A percentile compares a stretch with the other conserved stretches of the same genome.
phyloP scores from a whole-genome alignment of 345 rosid species.

The Eucalyptus pauciflora region DNA sequence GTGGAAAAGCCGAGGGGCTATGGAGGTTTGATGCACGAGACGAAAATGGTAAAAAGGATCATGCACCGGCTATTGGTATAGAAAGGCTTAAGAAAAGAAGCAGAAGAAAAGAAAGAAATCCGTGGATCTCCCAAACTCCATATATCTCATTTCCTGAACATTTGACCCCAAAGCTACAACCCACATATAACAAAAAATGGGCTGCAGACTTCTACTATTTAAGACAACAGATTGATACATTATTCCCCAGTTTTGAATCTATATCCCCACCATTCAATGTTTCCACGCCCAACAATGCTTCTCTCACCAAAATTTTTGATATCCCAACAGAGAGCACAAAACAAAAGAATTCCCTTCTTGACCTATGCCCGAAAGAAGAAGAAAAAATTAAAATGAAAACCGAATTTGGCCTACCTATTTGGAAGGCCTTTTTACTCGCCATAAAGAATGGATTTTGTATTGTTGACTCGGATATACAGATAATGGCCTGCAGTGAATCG shows the following conservation, averaged over 20 bases:
- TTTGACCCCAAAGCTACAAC: background rate
- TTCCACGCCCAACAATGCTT: background rate
- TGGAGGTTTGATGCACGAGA: fast-evolving
- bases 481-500: conserved; percentile 3
- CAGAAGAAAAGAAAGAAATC: background rate
- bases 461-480: conserved; percentile 27
- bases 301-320: background rate
- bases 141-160: background rate
- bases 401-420: background rate
- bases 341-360: background rate
- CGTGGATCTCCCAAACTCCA: background rate
- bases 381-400: background rate
- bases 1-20: background rate
- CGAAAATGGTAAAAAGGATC: background rate
- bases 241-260: background rate
- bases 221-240: background rate
- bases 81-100: background rate
- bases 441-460: conserved; percentile 21
- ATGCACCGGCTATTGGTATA: background rate
- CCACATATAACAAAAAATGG: background rate
- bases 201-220: background rate
- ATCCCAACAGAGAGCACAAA: background rate
- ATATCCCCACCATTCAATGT: background rate
- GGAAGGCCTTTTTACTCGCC: background rate
- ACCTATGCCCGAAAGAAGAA: background rate